Conservation (phyloP, 371 early-diverging fungal species). For the Neoconidiobolus thromboides region DNA sequence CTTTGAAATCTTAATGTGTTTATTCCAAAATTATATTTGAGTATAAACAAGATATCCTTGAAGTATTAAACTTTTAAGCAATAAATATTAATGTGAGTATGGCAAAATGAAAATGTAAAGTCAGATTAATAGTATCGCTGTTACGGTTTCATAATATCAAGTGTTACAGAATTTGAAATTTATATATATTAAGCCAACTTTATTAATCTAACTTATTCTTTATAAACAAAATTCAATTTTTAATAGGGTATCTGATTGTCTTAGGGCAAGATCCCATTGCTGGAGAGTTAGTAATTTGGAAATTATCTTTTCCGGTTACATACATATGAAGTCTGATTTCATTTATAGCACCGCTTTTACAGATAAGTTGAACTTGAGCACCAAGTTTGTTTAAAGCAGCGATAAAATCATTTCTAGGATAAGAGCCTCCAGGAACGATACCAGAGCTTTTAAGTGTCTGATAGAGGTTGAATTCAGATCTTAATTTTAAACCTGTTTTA, state of each 20-base stretch:
- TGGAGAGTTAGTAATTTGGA: slow-evolving; percentile 4
- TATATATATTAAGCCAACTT: no score
- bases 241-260: background rate
- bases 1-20: no score
- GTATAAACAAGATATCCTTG: no score
- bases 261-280: background rate
- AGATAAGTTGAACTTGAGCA: slow-evolving; percentile 22
- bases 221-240: background rate
- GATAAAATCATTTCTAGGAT: slow-evolving; percentile 23
- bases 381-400: slow-evolving; percentile 25
- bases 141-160: no score
- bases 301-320: slow-evolving; percentile 14
- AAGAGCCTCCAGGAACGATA: slow-evolving; percentile 41
- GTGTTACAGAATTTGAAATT: no score
- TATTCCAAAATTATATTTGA: no score
- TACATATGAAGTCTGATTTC: slow-evolving; percentile 18
- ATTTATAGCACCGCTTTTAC: slow-evolving; percentile 14
- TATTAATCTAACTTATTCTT: no score
- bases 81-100: no score
- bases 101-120: no score
- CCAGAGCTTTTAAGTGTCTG: slow-evolving; percentile 23
- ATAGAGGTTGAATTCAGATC: slow-evolving; percentile 33
- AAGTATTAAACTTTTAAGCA: no score
- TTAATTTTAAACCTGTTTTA: slow-evolving; percentile 22
- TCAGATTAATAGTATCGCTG: no score